Conservation (phyloP, 2,329 filamentous ascomycete species). For the Eutypella sp. region DNA sequence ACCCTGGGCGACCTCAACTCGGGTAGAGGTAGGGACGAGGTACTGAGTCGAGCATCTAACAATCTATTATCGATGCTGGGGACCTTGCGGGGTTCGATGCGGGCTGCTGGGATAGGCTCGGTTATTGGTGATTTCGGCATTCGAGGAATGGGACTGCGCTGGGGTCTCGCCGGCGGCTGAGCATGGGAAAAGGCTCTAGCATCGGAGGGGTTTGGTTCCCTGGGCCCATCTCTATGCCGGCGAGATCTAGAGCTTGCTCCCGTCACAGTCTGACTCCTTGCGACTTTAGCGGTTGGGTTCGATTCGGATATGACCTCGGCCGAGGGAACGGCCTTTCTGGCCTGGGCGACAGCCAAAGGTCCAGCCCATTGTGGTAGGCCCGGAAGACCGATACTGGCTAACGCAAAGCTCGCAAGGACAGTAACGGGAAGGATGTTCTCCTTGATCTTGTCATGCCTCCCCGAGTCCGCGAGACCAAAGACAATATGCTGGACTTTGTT, state of each 20-base stretch:
- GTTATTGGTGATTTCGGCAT: conserved; percentile 5
- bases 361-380: conserved; percentile 74
- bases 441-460: conserved; percentile 68
- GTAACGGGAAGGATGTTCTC: conserved; percentile 78
- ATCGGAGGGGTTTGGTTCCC: conserved; percentile 41
- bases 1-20: conserved; percentile 50
- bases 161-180: conserved; percentile 10
- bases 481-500: conserved; percentile 87
- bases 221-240: conserved; percentile 41
- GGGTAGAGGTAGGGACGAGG: conserved; percentile 62
- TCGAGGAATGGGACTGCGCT: conserved; percentile 8
- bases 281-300: conserved; percentile 43
- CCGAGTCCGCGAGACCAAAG: conserved; percentile 68
- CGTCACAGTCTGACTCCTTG: conserved; percentile 64
- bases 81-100: conserved; percentile 33
- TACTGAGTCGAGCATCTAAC: conserved; percentile 59
- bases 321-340: conserved; percentile 64
- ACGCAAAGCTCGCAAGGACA: conserved; percentile 73
- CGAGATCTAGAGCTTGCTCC: conserved; percentile 45
- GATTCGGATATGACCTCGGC: conserved; percentile 59
- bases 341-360: conserved; percentile 75
- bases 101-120: conserved; percentile 4
- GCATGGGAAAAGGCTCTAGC: conserved; percentile 10
- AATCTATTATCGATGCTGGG: conserved; percentile 48
- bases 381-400: conserved; percentile 71